A percentile compares a stretch with the other conserved stretches of the same genome.
These are phyloP conservation scores for Chaetomiaceae sp. DNA, from an alignment of 2,329 filamentous ascomycete species.

Conservation along the genomic window DNA sequence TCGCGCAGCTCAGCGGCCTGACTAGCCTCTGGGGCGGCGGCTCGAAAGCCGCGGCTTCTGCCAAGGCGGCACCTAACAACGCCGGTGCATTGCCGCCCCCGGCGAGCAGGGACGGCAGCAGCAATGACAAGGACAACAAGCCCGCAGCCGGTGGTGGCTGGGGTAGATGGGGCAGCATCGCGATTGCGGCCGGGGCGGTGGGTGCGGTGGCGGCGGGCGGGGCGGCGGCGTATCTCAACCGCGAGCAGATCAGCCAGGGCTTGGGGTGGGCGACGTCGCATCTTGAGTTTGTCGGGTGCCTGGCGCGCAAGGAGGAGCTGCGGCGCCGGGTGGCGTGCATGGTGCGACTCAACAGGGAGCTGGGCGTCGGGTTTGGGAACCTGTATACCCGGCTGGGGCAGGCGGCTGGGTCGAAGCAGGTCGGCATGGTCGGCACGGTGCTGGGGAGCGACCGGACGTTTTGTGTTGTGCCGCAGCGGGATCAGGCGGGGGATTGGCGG, in stretches of 20 bases:
- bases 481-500: conserved; percentile 54
- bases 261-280: conserved; percentile 83
- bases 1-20: conserved; percentile 60
- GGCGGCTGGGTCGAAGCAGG: conserved; percentile 51
- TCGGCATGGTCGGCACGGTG: conserved; percentile 51
- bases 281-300: conserved; percentile 86
- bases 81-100: conserved; percentile 33
- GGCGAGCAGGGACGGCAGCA: conserved; percentile 12
- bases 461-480: conserved; percentile 68
- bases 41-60: too few species aligned
- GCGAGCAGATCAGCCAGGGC: conserved; percentile 71
- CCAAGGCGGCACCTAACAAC: conserved; percentile 30
- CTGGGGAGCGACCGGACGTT: conserved; percentile 76
- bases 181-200: conserved; percentile 79
- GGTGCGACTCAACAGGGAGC: conserved; percentile 57
- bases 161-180: conserved; percentile 79
- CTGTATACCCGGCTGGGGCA: conserved; percentile 80
- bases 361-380: conserved; percentile 74
- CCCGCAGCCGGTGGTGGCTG: conserved; percentile 44
- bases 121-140: conserved; percentile 33
- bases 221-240: conserved; percentile 79
- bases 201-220: conserved; percentile 76
- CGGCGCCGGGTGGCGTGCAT: conserved; percentile 67
- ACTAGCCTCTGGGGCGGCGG: conserved; percentile 63
- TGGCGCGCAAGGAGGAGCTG: conserved; percentile 79